phyloP scores from a whole-genome alignment of 1,284 basidiomycete genomes.

The Austroboletus olivaceoglutinosus region DNA sequence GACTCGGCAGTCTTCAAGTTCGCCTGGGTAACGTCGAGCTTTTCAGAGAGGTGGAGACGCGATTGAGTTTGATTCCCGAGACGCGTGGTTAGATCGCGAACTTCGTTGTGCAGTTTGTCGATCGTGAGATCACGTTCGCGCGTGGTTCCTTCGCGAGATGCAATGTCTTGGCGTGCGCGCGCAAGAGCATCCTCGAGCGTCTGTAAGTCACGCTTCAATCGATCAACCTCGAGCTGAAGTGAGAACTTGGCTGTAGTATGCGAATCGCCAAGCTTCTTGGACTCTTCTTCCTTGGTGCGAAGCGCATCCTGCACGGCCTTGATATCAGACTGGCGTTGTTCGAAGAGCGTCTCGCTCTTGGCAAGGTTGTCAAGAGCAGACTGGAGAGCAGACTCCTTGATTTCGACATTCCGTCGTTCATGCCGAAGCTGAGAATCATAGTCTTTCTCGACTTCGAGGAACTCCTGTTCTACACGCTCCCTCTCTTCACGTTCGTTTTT shows the following conservation, averaged over 20 bases:
- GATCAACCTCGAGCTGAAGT: conserved; percentile 87
- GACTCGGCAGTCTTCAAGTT: conserved; percentile 62
- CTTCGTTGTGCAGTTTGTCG: conserved; percentile 72
- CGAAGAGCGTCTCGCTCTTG: conserved; percentile 57
- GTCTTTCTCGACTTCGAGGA: conserved; percentile 54
- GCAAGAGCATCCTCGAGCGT: conserved; percentile 79
- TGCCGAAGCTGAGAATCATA: conserved; percentile 58
- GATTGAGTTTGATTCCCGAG: conserved; percentile 83
- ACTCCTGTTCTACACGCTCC: conserved; percentile 55
- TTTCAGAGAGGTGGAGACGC: conserved; percentile 79
- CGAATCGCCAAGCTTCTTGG: conserved; percentile 66
- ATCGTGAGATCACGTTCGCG: conserved; percentile 33
- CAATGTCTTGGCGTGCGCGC: conserved; percentile 71
- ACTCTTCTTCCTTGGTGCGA: conserved; percentile 56
- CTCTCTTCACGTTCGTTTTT: conserved; percentile 54
- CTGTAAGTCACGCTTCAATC: conserved; percentile 82
- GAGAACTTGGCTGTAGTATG: conserved; percentile 84
- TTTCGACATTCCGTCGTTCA: conserved; percentile 60
- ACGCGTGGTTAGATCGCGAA: conserved; percentile 73
- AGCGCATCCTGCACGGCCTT: conserved; percentile 72
- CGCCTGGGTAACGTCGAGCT: conserved; percentile 71
- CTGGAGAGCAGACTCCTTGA: conserved; percentile 65
- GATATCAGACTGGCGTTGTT: conserved; percentile 72
- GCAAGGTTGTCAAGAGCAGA: conserved; percentile 60
- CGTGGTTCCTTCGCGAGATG: conserved; percentile 44